Evolutionary conservation across 106 monocot species (phyloP), one percentile per base, ranked within the genome.

Genomic region (Triglochin maritima): DNA sequence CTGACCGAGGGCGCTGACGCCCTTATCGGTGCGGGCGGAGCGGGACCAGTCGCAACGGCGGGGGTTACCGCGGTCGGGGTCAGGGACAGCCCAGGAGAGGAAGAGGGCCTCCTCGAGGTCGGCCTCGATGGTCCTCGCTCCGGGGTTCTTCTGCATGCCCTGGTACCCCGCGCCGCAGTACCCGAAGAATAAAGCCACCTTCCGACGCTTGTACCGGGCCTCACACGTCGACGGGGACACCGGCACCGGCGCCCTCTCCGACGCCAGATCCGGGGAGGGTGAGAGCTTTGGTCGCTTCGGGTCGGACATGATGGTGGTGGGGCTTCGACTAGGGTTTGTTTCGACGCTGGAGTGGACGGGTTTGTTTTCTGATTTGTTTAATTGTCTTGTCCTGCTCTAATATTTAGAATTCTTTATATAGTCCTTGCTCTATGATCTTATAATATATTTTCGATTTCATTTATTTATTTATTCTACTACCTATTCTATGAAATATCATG

Each of bases 91-190:
- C 50, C 78, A 88, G 65, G 88, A 71, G 57, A 66, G 84, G 75
- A 81, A 98, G 75, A 98, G 86, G 4, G 88, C 98, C 67, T 86
- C 88, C 69, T 98, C 88, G 62, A 92, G 84, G 63, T 98, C 92
- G 48, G 79, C 82, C 63, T 98, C 92, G 62, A 98, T 98, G 72
- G 92, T 98, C 66, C 78, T 81, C 7, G 98, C 98, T 42, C 98
- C 92, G 4, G 92, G 92, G 67, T 98, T 98, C 81, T 98, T 98
- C 79, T 98, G 98, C 98, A 98, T 98, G 41, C 92, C 98, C 62
- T 98, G 98, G 86, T 98, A 98, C 0, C 92, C 98, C 8, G 71
- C 62, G 45, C 98, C 88, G 77, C 88, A 88, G 75, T 98, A 89
- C 11, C 75, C 84, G 14, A 98, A 67, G 72, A 92, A 82, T 60